Evolutionary conservation across 2,329 filamentous ascomycete genomes (phyloP).

Genomic region (Sphaerulina populicola): DNA sequence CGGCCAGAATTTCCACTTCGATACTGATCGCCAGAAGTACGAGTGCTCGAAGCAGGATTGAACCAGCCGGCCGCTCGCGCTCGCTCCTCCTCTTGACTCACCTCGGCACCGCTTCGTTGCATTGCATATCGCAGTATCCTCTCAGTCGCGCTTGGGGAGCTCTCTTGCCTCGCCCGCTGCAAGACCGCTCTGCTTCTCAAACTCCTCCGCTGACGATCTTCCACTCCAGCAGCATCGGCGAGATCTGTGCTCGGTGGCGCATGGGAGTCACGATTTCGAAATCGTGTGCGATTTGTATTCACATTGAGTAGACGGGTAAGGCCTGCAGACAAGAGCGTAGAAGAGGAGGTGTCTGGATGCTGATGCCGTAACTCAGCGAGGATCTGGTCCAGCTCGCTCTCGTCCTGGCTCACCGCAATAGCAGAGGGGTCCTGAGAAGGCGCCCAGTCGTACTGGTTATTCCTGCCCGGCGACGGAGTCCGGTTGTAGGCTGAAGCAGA

Average conservation of each 20-base stretch:
- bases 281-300: slow-evolving; percentile 30
- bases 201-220: slow-evolving; percentile 28
- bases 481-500: slow-evolving; percentile 46
- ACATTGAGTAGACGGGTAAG: slow-evolving; percentile 34
- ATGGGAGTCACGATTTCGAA: slow-evolving; percentile 22
- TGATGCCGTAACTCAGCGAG: slow-evolving; percentile 36
- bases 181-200: slow-evolving; percentile 29
- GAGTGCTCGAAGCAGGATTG: slow-evolving; percentile 14
- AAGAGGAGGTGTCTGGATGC: slow-evolving; percentile 15
- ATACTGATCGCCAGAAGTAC: slow-evolving; percentile 16
- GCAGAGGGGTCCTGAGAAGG: slow-evolving; percentile 37
- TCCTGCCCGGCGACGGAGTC: slow-evolving; percentile 42
- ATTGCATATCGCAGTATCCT: slow-evolving; percentile 37
- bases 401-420: slow-evolving; percentile 29
- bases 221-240: slow-evolving; percentile 21
- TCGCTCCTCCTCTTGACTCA: slow-evolving; percentile 31
- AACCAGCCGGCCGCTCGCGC: slow-evolving; percentile 31
- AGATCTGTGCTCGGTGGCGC: slow-evolving; percentile 24
- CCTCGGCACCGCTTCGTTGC: slow-evolving; percentile 33
- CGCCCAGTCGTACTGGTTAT: slow-evolving; percentile 54
- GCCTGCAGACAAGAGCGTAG: slow-evolving; percentile 20
- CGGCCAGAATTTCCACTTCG: slow-evolving; percentile 10
- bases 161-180: slow-evolving; percentile 29
- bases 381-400: slow-evolving; percentile 36
- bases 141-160: slow-evolving; percentile 30